Evolutionary conservation across 164 flowering plant genomes (phyloP), one percentile per base, ranked within the genome.

Genomic region (Sextonia rubra): DNA sequence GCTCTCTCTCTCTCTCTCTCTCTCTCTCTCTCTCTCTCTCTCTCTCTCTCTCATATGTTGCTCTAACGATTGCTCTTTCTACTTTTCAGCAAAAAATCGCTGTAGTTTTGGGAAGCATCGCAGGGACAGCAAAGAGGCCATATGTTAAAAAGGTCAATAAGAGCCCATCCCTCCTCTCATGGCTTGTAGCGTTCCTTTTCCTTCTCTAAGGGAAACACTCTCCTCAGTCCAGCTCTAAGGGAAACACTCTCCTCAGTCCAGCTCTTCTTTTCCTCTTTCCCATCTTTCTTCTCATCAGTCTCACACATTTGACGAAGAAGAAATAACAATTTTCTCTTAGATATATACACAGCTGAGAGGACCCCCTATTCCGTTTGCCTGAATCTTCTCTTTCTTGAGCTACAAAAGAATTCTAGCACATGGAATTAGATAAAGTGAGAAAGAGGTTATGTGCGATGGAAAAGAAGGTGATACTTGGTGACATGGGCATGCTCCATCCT

Each of bases 371-470:
- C 44, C 44, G 6, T 37, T 37, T 37, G 44, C 8, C 44, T 37
- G 44, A 37, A 37, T 37, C 44, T 37, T 37, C 44, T 37, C 44
- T 37, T 37, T 37, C 44, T 37, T 7, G 44, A 37, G 44, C 44
- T 37, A 37, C 44, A 37, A 14, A 52, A 52, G 58, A 52, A 52
- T 52, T 52, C 17, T 4, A 17, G 58, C 14, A 25, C 9, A 74
- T 74, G 77, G 72, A 62, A 30, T 69, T 49, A 48, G 60, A 25
- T 20, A 61, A 61, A 27, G 52, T 18, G 30, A 69, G 71, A 63
- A 49, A 47, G 47, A 67, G 32, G 27, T 12, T 62, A 7, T 62
- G 63, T 7, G 69, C 68, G 55, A 72, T 64, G 48, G 77, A 72
- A 65, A 47, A 77, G 60, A 49, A 29, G 25, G 71, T 56, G 74